These are phyloP conservation scores for Naganishia friedmannii DNA, from an alignment of 768 basidiomycete genomes.

Conservation along the genomic window DNA sequence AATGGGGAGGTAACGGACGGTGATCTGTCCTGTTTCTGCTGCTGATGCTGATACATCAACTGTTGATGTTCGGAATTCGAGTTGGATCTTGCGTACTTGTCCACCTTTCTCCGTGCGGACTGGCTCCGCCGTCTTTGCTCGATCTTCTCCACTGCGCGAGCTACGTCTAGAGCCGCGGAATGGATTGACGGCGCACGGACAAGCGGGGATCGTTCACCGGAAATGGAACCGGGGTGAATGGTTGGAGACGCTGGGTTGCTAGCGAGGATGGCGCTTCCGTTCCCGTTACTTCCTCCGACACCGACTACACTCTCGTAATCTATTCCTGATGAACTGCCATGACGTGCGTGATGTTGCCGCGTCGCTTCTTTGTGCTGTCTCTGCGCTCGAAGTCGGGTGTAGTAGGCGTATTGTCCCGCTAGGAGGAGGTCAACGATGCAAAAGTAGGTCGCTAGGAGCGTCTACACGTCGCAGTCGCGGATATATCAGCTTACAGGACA, in stretches of 20 bases:
- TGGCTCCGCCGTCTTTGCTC: conserved; percentile 30
- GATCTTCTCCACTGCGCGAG: conserved; percentile 45
- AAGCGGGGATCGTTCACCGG: conserved; percentile 8
- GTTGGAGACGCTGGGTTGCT: conserved; percentile 1
- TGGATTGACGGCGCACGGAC: conserved; percentile 10
- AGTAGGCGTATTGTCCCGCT: conserved; percentile 78
- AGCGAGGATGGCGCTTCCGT: not conserved
- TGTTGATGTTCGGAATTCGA: conserved; percentile 49
- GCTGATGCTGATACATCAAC: no score
- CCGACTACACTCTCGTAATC: conserved; percentile 10
- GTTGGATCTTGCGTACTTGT: not conserved
- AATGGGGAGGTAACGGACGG: not conserved
- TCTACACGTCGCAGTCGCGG: conserved; percentile 56
- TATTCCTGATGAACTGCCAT: not conserved
- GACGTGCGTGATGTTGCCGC: not conserved
- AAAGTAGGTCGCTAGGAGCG: conserved; percentile 87
- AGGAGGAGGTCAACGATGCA: conserved; percentile 74
- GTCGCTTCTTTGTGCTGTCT: not conserved
- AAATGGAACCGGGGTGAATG: not conserved
- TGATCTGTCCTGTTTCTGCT: conserved; percentile 53
- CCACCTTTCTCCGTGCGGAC: conserved; percentile 26
- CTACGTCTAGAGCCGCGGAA: conserved; percentile 46
- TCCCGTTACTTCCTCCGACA: not conserved
- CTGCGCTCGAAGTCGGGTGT: conserved; percentile 46
- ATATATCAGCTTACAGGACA: no score